A percentile compares a stretch with the other conserved stretches of the same genome.
Evolutionary conservation across 2,329 filamentous ascomycete species (phyloP).

Genomic region (Blastomyces emzantsi): DNA sequence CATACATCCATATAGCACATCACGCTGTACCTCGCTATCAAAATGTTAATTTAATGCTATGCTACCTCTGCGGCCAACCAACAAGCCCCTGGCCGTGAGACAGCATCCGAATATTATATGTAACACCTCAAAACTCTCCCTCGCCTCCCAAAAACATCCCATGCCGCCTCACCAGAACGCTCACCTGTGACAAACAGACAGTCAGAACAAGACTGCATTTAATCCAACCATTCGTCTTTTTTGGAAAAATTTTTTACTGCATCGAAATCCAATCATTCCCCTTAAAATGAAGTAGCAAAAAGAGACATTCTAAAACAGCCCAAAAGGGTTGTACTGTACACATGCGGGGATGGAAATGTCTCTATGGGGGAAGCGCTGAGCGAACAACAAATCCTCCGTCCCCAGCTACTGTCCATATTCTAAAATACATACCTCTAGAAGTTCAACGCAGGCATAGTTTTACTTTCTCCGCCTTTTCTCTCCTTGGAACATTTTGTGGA

Average conservation of each 20-base stretch:
- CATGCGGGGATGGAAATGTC: background rate
- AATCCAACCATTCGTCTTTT: background rate
- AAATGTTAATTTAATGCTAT: background rate
- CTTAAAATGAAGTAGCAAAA: background rate
- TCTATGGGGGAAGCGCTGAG: background rate
- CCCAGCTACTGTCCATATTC: background rate
- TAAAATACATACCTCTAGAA: too few species aligned
- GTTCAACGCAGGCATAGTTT: too few species aligned
- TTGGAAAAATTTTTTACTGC: background rate
- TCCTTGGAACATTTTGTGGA: background rate
- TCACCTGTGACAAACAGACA: background rate
- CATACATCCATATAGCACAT: too few species aligned
- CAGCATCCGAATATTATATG: background rate
- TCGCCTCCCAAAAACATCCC: too few species aligned
- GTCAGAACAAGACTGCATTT: background rate
- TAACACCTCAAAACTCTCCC: background rate
- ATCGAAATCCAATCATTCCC: background rate
- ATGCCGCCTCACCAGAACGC: background rate
- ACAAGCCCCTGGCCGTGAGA: background rate
- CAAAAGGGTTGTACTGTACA: background rate
- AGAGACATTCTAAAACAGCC: background rate
- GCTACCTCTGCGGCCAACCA: background rate
- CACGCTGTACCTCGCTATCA: background rate
- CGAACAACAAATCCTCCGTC: background rate
- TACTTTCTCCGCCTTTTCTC: background rate